Base-by-base conservation (phyloP, 2,329 filamentous ascomycete species). In the Trichoderma lentiforme region DNA sequence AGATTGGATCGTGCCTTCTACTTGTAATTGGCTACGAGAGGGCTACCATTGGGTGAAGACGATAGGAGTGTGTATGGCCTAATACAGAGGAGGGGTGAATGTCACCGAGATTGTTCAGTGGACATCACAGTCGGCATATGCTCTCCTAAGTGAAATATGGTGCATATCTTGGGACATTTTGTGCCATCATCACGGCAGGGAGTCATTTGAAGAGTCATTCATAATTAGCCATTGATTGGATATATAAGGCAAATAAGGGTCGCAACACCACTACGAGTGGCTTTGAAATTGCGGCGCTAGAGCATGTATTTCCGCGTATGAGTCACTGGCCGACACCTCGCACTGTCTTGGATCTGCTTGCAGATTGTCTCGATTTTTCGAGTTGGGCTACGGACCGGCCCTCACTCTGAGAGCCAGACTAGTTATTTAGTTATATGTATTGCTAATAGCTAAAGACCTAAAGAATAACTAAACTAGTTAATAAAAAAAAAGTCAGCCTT, bases 321-420 rank as follows among this genome's bases (percentile, higher is more conserved):
- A 71, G 68, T 71, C 68, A 71, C 68, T 71, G 58, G 60, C 68
- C 68, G 68, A 64, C 47, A 12, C 58, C 18, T 21, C 32, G 15
- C 62, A 18, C 39, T 51, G 67, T n/a, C 14, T 34, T 28, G 32
- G n/a, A 24, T 34, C 21, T 57, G 32, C 12, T 36, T 24, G 32
- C 53, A 15, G 61, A 28, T 26, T 15, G 24, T 24, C 11, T 34
- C 4, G 43, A 28, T 57, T 36, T 47, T 57, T 2, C 21, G 3
- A 7, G 24, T 57, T 56, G 32, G 60, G 57, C 15, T 24, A 30
- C 47, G 47, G 64, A 57, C 30, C 21, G 47, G 64, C 3, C 51
- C 64, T 57, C 51, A 30, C 8, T n/a, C 26, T 57, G 30, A 7
- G 64, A 67, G 47, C 64, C 60, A 47, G 7, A 15, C 21, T n/a